Base-by-base conservation (phyloP, 2,329 filamentous ascomycete species). In the Fusarium chaquense region DNA sequence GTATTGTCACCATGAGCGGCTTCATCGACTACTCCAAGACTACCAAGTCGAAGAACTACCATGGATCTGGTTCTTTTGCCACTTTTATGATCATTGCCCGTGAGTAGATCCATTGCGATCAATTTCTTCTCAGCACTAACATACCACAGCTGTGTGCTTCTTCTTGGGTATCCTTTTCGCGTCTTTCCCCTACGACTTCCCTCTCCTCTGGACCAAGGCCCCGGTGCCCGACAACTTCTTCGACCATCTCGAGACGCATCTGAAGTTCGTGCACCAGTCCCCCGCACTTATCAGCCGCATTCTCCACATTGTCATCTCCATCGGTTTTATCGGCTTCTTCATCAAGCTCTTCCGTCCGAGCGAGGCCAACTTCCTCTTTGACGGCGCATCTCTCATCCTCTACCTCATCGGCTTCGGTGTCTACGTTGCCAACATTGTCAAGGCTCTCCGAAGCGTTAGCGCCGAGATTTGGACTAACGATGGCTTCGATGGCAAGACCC, bases 111-210 rank as follows among this genome's bases (percentile, higher is more conserved):
- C 56, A 46, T 60, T 30, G 32, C 50, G 38, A 22, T 20, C 47
- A 64, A 58, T 62, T 57, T 30, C 35, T 24, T 51, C 36, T 28
- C 22, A 43, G 30, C 30, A 43, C 56, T 72, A 24, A 51, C 50
- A 46, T 20, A 6, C 16, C 53, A 38, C 75, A 94, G 92, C 92
- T 70, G 94, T 92, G 71, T 97, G 93, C 81, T 99, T 99, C 88
- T 97, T 98, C 88, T 91, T 99, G 70, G 96, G 96, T 75, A 94
- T 98, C 80, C 91, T 99, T 81, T 99, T 98, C 87, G 94, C 94
- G 75, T 90, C 91, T 69, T 97, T 98, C 82, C 94, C 96, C 66
- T 99, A 98, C 85, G 96, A 97, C 85, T 96, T 93, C 83, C 91
- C 93, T 64, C 90, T 96, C 68, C 91, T 97, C 56, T 97, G 93